Percentiles rank a stretch among this genome's conserved stretches.
Conservation (phyloP, 495 filamentous ascomycete genomes). For the Daldinia decipiens region DNA sequence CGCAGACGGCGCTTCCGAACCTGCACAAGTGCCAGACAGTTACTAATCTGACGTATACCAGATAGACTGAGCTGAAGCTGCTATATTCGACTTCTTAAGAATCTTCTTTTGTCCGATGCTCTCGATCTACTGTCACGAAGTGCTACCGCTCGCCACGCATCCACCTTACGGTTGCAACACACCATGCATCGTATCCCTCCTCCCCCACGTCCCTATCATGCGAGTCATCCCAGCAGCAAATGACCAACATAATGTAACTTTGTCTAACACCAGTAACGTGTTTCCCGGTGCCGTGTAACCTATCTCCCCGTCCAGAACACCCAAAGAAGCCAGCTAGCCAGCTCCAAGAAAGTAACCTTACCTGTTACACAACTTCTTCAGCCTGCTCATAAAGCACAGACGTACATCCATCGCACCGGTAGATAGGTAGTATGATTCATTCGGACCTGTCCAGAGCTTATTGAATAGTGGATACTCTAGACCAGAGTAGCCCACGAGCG, state of each 20-base stretch:
- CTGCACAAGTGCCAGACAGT: too few relatives aligned
- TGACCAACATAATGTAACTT: background rate
- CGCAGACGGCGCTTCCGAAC: too few relatives aligned
- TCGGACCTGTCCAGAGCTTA: background rate
- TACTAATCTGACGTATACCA: too few relatives aligned
- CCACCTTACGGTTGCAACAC: background rate
- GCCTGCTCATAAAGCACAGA: background rate
- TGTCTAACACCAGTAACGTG: background rate
- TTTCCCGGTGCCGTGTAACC: constrained; percentile 4
- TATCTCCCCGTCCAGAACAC: background rate
- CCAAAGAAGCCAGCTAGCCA: background rate
- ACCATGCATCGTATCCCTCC: background rate
- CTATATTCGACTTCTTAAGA: background rate
- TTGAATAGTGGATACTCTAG: background rate
- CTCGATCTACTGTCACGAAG: background rate
- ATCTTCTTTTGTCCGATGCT: background rate
- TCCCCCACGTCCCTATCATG: background rate
- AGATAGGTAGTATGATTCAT: background rate
- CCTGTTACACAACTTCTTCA: background rate
- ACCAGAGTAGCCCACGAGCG: background rate
- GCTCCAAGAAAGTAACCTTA: background rate
- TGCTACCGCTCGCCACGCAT: background rate
- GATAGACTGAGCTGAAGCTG: background rate
- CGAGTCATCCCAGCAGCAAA: background rate
- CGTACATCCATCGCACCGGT: background rate